Evolutionary conservation across 495 filamentous ascomycete genomes (phyloP), one percentile per base, ranked within the genome.

Genomic region (Hypomontagnella monticulosa): DNA sequence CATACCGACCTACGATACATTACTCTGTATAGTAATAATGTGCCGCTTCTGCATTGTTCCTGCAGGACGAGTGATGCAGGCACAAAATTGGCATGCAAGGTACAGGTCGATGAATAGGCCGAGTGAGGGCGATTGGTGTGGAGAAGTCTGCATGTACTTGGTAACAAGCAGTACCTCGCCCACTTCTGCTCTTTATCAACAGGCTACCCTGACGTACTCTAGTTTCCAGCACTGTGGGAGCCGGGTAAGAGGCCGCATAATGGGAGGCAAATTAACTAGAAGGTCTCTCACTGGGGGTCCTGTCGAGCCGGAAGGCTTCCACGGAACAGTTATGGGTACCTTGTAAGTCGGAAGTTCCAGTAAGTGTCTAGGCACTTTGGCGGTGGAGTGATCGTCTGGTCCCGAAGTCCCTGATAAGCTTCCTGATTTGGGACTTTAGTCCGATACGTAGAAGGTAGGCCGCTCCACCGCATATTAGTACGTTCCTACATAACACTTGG

Each of bases 51-150:
- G 63, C 66, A 60, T 69, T 60, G 71, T 74, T 74, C 71, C 71
- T 74, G 71, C 71, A 74, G 70, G 64, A 70, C 56, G 62, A 69
- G 58, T 65, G 56, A 56, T 74, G 71, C 71, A 72, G 71, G 71
- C 66, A 70, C 71, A 72, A 58, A 70, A 55, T 63, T 64, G 60
- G 52, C 57, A 74, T 74, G 71, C 71, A 74, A 74, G 71, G 71
- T 72, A 74, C 71, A 51, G 65, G 66, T 63, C 50, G 52, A 65
- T 44, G 67, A 70, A 61, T 66, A 61, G 67, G 62, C 67, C 67
- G 66, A 70, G 46, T 34, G 56, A 66, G 50, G 62, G 47, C 51
- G 66, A 57, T 57, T 70, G 57, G 61, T 48, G 60, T 61, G 50
- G 56, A 61, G 50, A 61, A 44, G 41, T 18, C 30, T 48, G 42